These are phyloP conservation scores for Neopestalotiopsis clavispora DNA, from an alignment of 2,329 filamentous ascomycete genomes.

Conservation along the genomic window DNA sequence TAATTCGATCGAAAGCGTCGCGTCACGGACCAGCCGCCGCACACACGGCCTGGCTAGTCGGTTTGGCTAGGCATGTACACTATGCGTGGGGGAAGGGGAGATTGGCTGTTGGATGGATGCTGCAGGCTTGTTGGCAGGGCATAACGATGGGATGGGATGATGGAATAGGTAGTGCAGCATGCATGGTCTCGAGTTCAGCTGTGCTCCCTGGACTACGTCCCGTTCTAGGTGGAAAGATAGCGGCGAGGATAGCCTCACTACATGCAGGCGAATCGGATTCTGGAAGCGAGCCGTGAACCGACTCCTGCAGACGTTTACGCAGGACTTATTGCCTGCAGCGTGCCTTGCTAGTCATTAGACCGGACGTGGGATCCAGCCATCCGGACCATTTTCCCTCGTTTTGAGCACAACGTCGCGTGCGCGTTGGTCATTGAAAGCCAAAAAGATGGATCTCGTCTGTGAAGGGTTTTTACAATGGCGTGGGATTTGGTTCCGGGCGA, in stretches of 20 bases:
- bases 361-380: not conserved
- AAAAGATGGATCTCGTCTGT: not conserved
- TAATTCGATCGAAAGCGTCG: not conserved
- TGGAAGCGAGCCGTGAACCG: not conserved
- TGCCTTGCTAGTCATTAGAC: not conserved
- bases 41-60: not conserved
- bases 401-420: not conserved
- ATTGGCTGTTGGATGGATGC: not conserved
- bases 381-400: not conserved
- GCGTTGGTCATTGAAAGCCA: not conserved
- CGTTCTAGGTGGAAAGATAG: not conserved
- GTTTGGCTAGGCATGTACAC: not conserved
- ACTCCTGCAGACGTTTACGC: not conserved
- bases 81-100: not conserved
- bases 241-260: not conserved
- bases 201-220: too few species aligned
- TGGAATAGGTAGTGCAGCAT: not conserved
- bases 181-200: not conserved
- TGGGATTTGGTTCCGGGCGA: not conserved
- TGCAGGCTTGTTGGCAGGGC: not conserved
- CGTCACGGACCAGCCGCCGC: not conserved
- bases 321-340: not conserved
- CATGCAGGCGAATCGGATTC: not conserved
- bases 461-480: not conserved
- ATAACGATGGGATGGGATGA: not conserved